Base-by-base conservation (phyloP, 2,329 filamentous ascomycete species). In the Botrytis hyacinthi region DNA sequence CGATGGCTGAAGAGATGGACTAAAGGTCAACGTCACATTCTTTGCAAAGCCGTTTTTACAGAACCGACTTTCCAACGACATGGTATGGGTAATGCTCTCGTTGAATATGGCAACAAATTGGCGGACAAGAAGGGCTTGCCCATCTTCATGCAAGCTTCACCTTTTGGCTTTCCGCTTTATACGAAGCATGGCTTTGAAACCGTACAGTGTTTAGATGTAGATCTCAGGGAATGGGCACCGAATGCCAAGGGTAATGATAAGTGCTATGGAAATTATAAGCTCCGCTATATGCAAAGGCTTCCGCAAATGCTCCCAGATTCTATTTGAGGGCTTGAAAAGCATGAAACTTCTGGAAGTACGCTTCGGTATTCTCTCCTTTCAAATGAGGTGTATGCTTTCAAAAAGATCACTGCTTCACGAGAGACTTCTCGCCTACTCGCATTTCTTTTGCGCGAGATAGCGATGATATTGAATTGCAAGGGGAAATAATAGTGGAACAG, bases 151-250 rank as follows among this genome's bases (percentile, higher is more conserved):
- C 67, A 61, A 54, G 60, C 59, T 60, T 63, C 59, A 10, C 68
- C 72, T 8, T 73, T 57, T 29, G 67, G 72, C 5, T 67, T 57
- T 46, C 60, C 67, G 9, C 18, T 73, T 66, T 61, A 73, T 37
- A 29, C 18, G 9, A 73, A 71, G 67, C 57, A 65, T 59, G 60
- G 72, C 5, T 71, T 67, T 42, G 67, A 73, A 40, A 71, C 60
- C 22, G 67, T 67, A 18, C 67, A 73, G 37, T 46, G n/a, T 35
- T 37, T 71, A 10, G 60, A 71, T 67, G 40, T 73, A n/a, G 60
- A 71, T 65, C 60, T 73, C 46, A 73, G 67, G 29, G 60, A 71
- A 2, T 73, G 67, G 67, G 67, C 67, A 48, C 26, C 42, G 26
- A 54, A 54, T 32, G 72, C 65, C 32, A 44, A 63, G 57, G 59